These are phyloP conservation scores for Iodosphaeria phyllophila DNA, from an alignment of 2,329 filamentous ascomycete species.

Conservation along the genomic window DNA sequence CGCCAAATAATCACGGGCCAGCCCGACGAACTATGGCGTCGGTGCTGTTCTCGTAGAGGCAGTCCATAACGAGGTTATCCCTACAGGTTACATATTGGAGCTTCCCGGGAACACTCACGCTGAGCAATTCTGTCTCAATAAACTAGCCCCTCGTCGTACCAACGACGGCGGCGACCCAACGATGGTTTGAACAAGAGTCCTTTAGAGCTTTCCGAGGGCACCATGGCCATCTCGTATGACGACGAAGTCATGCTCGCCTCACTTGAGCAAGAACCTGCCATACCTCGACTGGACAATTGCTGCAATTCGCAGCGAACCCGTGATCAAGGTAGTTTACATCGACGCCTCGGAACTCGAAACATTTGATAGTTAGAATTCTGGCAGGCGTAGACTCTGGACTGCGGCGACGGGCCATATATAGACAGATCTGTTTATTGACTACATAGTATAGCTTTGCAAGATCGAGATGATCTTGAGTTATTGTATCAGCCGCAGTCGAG, in stretches of 20 bases:
- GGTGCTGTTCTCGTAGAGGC: constrained; percentile 67
- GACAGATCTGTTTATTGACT: too few species aligned
- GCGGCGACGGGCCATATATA: too few species aligned
- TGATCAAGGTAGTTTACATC: constrained; percentile 64
- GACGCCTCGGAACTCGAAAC: constrained; percentile 79
- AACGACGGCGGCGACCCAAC: constrained; percentile 18
- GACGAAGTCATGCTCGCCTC: constrained; percentile 66
- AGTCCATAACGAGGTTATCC: constrained; percentile 38
- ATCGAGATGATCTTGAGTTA: too few species aligned
- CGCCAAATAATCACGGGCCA: constrained; percentile 63
- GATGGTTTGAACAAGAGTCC: too few species aligned
- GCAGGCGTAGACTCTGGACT: too few species aligned
- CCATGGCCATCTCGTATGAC: constrained; percentile 88
- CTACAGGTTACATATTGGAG: constrained; percentile 82
- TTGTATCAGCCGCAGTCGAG: too few species aligned
- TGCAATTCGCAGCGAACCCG: constrained; percentile 27
- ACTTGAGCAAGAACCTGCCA: constrained; percentile 54
- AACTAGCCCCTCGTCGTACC: constrained; percentile 33
- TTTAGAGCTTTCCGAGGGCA: constrained; percentile 27
- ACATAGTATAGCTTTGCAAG: too few species aligned
- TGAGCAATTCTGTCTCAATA: constrained; percentile 78
- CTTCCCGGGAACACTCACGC: constrained; percentile 87
- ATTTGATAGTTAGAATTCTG: constrained; percentile 71
- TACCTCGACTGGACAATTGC: constrained; percentile 66
- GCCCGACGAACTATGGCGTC: constrained; percentile 82